phyloP scores from a whole-genome alignment of 108 stramenopile genomes.

The Nitzschia palea region DNA sequence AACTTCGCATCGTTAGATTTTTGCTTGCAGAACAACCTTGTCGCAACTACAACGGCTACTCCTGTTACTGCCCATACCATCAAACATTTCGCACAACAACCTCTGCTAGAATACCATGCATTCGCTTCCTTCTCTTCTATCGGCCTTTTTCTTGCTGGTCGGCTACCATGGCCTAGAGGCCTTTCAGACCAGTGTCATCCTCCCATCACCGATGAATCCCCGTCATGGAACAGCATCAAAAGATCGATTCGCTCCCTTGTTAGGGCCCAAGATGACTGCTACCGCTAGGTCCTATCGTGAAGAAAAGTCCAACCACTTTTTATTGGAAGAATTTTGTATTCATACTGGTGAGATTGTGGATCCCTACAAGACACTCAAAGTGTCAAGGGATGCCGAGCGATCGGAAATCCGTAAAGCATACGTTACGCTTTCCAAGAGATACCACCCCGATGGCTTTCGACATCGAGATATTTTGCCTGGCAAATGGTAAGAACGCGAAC shows the following conservation, averaged over 20 bases:
- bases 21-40: no score
- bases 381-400: slow-evolving; percentile 47
- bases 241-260: not conserved
- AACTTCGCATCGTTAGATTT: no score
- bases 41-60: no score
- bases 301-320: slow-evolving; percentile 2
- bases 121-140: not conserved
- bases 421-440: slow-evolving; percentile 44
- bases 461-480: slow-evolving; percentile 61
- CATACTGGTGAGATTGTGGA: slow-evolving; percentile 24
- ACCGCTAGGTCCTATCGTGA: slow-evolving; percentile 3
- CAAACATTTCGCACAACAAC: no score
- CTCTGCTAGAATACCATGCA: no score
- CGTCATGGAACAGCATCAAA: not conserved
- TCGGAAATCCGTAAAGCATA: slow-evolving; percentile 52
- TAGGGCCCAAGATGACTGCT: not conserved
- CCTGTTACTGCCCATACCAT: no score
- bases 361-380: slow-evolving; percentile 24
- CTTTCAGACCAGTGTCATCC: not conserved
- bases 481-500: slow-evolving; percentile 48
- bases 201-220: not conserved
- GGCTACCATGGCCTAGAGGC: not conserved
- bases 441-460: slow-evolving; percentile 62
- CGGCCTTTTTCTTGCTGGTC: not conserved
- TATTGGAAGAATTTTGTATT: slow-evolving; percentile 21